phyloP scores from a whole-genome alignment of 768 basidiomycete species.

The Austroboletus eburneus region DNA sequence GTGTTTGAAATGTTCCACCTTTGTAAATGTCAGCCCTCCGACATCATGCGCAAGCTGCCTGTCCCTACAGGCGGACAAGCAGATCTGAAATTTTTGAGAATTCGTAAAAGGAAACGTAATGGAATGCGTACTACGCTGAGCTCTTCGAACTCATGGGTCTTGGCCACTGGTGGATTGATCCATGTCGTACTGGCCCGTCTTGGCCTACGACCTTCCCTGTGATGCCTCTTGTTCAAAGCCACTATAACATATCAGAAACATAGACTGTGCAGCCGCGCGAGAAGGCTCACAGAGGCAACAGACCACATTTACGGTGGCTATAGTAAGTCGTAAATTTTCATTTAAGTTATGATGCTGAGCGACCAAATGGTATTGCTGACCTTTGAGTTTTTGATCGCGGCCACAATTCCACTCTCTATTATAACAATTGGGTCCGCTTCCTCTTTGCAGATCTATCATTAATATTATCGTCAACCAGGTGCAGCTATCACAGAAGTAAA shows the following conservation, averaged over 20 bases:
- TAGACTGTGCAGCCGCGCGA: neutral
- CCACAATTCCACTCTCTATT: constrained; percentile 14
- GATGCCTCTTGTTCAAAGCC: constrained; percentile 2
- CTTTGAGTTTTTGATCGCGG: constrained; percentile 13
- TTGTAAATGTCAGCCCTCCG: constrained; percentile 21
- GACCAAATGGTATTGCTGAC: neutral
- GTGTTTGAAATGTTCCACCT: constrained; percentile 9
- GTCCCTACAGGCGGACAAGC: constrained; percentile 27
- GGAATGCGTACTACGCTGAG: constrained; percentile 15
- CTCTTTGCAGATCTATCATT: constrained; percentile 18
- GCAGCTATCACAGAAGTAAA: neutral
- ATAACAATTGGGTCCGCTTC: constrained; percentile 10
- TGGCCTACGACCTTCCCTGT: neutral
- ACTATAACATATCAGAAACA: constrained; percentile 4
- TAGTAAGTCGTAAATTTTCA: neutral
- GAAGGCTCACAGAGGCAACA: constrained; percentile 9
- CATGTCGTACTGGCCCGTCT: constrained; percentile 8
- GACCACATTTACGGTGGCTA: constrained; percentile 10
- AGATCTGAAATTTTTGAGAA: constrained; percentile 14
- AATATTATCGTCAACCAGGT: neutral
- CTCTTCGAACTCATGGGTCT: constrained; percentile 7
- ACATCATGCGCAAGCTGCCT: constrained; percentile 23
- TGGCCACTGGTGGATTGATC: constrained; percentile 2
- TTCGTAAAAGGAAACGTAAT: neutral
- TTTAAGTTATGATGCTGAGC: neutral